Conservation (phyloP, 2,329 filamentous ascomycete genomes). For the Sarocladium strictum region DNA sequence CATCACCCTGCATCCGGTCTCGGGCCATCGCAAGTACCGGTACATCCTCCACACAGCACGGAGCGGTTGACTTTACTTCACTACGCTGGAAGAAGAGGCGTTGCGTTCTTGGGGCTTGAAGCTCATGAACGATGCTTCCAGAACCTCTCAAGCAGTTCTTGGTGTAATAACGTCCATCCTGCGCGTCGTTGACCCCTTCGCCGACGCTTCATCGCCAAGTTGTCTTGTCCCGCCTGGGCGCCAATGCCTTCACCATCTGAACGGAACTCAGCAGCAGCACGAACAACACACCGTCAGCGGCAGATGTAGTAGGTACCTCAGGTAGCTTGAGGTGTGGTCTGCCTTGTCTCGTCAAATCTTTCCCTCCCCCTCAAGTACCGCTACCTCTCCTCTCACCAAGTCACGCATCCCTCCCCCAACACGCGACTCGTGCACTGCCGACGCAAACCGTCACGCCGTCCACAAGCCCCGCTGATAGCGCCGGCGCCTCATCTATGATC, state of each 20-base stretch:
- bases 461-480: neutral
- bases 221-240: slow-evolving; percentile 7
- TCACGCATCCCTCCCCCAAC: neutral
- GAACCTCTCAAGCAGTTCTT: no score
- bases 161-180: no score
- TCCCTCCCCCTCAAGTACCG: neutral
- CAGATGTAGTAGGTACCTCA: no score
- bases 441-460: slow-evolving; percentile 2
- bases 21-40: neutral
- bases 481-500: neutral
- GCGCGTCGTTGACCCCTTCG: neutral
- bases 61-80: neutral
- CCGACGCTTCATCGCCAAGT: neutral
- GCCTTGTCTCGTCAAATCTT: no score
- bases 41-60: neutral
- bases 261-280: no score
- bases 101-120: no score
- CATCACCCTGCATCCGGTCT: slow-evolving; percentile 6
- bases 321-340: no score
- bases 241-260: neutral
- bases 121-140: no score
- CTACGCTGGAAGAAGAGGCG: no score
- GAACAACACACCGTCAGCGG: no score
- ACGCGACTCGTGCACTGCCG: neutral
- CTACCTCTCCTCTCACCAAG: neutral